Evolutionary conservation across 2,329 filamentous ascomycete species (phyloP).

Genomic region (Cladosporium cucumerinum): DNA sequence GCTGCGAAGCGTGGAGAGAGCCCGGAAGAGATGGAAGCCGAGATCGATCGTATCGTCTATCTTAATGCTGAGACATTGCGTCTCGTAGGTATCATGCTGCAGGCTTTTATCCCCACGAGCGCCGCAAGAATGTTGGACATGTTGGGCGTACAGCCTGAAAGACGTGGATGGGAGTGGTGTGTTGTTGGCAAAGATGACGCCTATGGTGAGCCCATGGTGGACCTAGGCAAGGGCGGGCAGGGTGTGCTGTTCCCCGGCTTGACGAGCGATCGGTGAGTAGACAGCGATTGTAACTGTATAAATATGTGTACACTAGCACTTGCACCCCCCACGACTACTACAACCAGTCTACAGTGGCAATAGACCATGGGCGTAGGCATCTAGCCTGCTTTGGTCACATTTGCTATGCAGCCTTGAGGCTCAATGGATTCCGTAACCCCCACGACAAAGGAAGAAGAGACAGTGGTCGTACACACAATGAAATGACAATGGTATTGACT

Average conservation of each 20-base stretch:
- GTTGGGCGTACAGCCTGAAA: slow-evolving; percentile 64
- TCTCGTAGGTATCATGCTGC: slow-evolving; percentile 76
- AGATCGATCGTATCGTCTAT: slow-evolving; percentile 63
- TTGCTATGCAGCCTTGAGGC: not conserved
- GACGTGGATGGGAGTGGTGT: slow-evolving; percentile 63
- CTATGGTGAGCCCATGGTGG: slow-evolving; percentile 59
- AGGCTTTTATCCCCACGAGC: slow-evolving; percentile 86
- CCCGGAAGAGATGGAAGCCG: slow-evolving; percentile 33
- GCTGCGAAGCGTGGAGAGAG: slow-evolving; percentile 20
- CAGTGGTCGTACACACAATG: not conserved
- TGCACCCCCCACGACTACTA: not conserved
- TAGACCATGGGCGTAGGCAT: not conserved
- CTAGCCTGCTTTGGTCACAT: not conserved
- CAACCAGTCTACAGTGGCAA: not conserved
- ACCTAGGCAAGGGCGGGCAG: slow-evolving; percentile 42
- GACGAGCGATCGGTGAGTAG: slow-evolving; percentile 25
- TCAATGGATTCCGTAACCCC: not conserved
- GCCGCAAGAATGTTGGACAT: slow-evolving; percentile 69
- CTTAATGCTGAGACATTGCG: slow-evolving; percentile 72
- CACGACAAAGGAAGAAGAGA: not conserved
- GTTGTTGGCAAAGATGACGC: slow-evolving; percentile 59
- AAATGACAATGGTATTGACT: not conserved
- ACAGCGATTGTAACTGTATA: not conserved
- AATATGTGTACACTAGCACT: not conserved
- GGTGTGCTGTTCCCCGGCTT: slow-evolving; percentile 53